A percentile compares a stretch with the other conserved stretches of the same genome.
phyloP scores from a whole-genome alignment of 495 filamentous ascomycete genomes.

The Tirmania nivea region DNA sequence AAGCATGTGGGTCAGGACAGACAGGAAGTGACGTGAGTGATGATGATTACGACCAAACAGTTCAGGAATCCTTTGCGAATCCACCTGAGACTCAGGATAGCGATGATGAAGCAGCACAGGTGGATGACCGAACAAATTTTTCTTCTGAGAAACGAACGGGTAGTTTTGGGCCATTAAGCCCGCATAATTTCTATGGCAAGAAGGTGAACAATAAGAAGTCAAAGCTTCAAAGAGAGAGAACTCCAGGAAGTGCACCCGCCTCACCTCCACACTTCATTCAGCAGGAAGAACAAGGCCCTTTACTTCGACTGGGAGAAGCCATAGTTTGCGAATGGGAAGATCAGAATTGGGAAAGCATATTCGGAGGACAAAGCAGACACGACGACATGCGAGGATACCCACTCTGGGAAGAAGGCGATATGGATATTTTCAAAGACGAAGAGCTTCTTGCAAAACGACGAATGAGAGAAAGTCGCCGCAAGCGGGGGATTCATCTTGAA shows the following conservation, averaged over 20 bases:
- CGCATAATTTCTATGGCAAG: too few species aligned
- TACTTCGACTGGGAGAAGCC: slow-evolving; percentile 56
- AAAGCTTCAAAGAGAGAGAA: too few species aligned
- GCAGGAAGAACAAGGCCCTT: slow-evolving; percentile 28
- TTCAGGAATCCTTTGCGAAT: slow-evolving; percentile 3
- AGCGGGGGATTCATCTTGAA: slow-evolving; percentile 58
- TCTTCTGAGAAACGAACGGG: too few species aligned
- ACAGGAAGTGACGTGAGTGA: slow-evolving; percentile 11
- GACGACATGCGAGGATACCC: slow-evolving; percentile 26
- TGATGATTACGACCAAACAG: slow-evolving; percentile 9
- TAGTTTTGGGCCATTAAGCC: too few species aligned
- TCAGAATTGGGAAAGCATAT: slow-evolving; percentile 44
- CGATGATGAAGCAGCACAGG: slow-evolving; percentile 18
- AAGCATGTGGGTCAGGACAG: neutral
- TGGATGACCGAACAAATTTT: too few species aligned
- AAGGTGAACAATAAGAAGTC: too few species aligned
- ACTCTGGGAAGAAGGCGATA: slow-evolving; percentile 30
- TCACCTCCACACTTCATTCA: too few species aligned
- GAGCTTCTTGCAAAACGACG: slow-evolving; percentile 39
- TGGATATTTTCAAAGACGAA: slow-evolving; percentile 38
- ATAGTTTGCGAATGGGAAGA: slow-evolving; percentile 67
- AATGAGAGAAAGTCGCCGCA: slow-evolving; percentile 37
- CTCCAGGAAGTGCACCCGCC: too few species aligned
- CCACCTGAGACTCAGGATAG: slow-evolving; percentile 9
- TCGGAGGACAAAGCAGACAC: slow-evolving; percentile 26